Base-by-base conservation (phyloP, 148 eudicot genomes). In the Rheum nobile region DNA sequence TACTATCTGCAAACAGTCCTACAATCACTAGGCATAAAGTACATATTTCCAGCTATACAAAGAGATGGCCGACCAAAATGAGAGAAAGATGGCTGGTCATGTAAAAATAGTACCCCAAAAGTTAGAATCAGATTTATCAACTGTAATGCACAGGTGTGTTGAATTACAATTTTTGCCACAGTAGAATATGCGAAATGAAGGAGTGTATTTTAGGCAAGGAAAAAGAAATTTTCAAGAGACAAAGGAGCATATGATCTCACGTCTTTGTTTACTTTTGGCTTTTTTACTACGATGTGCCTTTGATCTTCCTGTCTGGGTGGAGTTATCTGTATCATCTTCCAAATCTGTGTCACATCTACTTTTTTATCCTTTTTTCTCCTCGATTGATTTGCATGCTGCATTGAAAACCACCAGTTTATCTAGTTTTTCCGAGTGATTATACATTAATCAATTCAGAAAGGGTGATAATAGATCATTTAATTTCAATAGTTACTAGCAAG, bases 241-340 rank as follows among this genome's bases (percentile, higher is more conserved):
- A 26, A 57, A 57, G 67, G 34, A 57, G 32, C 71, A 42, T 13
- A 77, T 42, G 78, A 83, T 75, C 91, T 86, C 79, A 93, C 98
- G 83, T 83, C 82, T 93, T 81, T 78, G 81, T 77, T 76, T 90
- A 72, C 76, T 86, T 74, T 78, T 80, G 72, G 81, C 76, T 78
- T 80, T 90, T 69, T 79, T 76, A 73, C 83, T 75, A 76, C 73
- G 83, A 14, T 71, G 81, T 0, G 67, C 6, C 77, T 85, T 87
- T 70, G 88, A 52, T 76, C 76, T 80, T 57, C 67, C 67, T 12
- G 67, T 28, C 67, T 57, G 16, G 34, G 67, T 3, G 4, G 26
- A 57, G 67, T 17, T 57, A 57, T 57, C 67, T 9, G 67, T 26
- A 54, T 75, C 74, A 72, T 82, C 78, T 16, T 72, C 77, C 9